Base-by-base conservation (phyloP, 1,284 basidiomycete genomes). In the Malassezia nana region DNA sequence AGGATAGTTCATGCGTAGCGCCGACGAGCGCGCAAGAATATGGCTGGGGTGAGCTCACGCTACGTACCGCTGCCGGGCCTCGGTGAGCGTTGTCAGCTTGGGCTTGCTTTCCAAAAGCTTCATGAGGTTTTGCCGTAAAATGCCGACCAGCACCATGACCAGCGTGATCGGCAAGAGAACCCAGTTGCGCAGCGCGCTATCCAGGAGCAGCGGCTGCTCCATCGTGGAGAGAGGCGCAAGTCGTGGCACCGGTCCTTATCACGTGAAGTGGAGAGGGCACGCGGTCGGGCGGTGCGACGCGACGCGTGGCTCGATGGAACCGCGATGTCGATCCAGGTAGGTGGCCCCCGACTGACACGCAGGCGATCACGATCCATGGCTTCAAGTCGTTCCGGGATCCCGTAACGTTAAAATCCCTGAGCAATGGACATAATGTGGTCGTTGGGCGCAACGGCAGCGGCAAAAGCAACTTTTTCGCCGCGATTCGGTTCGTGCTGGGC, bases 131-230 rank as follows among this genome's bases (percentile, higher is more conserved):
- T 96, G 90, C 59, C 94, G 79, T 26, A 98, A 78, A 46, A 99
- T 80, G 26, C 94, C 94, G 46, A 96, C 91, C 33, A 98, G 79
- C 61, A 98, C 87, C 90, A 98, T 96, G 75, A 98, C 90, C 61
- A 95, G 78, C 41, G 90, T 92, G 76, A 99, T 94, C 53, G 94
- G 94, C 75, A 98, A 87, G 55, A 99, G 77, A 40, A 98, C 80
- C 80, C 79, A 80, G 65, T 79, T 76, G 72, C 78, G 66, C 22
- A 64, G 63, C 2, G 68, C 63, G 48, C 65, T 65, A 31, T 55
- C 52, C 7, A 55, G 38, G 12, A 56, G 26, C 42, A 56, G 48
- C 32, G 54, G 30, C 43, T 51, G 48, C 26, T 39, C 30, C 52
- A 54, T 48, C 22, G 32, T 29, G 16, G 39, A 29, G 3, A 13